phyloP scores from a whole-genome alignment of 495 filamentous ascomycete species.

The Daldinia decipiens region DNA sequence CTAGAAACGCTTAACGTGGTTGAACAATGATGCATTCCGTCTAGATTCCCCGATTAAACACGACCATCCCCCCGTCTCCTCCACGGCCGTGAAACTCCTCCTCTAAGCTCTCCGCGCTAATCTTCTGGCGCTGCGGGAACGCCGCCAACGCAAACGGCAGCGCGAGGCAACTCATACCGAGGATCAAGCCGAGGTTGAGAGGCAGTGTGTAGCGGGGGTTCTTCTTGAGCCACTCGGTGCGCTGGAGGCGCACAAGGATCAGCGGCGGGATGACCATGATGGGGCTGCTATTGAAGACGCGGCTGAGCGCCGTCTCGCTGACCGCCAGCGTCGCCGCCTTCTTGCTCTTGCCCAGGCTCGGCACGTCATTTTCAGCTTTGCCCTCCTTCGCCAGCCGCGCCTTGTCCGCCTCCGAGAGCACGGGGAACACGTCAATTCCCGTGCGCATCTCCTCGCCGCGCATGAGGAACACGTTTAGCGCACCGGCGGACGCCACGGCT shows the following conservation, averaged over 20 bases:
- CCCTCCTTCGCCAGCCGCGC: slow-evolving; percentile 60
- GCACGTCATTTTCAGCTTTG: slow-evolving; percentile 67
- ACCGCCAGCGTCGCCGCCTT: slow-evolving; percentile 90
- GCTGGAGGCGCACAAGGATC: slow-evolving; percentile 82
- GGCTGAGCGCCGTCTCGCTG: slow-evolving; percentile 85
- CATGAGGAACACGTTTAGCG: slow-evolving; percentile 97
- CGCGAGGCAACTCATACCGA: slow-evolving; percentile 82
- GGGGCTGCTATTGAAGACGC: slow-evolving; percentile 91
- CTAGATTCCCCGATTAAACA: slow-evolving; percentile 92
- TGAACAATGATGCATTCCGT: slow-evolving; percentile 4
- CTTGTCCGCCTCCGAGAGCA: slow-evolving; percentile 67
- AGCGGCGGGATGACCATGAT: slow-evolving; percentile 96
- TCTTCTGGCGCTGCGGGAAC: slow-evolving; percentile 89
- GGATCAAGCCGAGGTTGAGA: slow-evolving; percentile 84
- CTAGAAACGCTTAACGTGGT: slow-evolving; percentile 12
- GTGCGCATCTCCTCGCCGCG: slow-evolving; percentile 91
- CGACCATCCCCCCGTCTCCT: slow-evolving; percentile 79
- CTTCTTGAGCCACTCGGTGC: slow-evolving; percentile 74
- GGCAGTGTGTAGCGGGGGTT: slow-evolving; percentile 78
- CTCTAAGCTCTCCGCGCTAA: slow-evolving; percentile 77
- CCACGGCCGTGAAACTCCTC: slow-evolving; percentile 81
- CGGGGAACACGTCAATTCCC: slow-evolving; percentile 94
- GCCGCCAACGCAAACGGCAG: slow-evolving; percentile 87
- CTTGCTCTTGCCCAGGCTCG: slow-evolving; percentile 83
- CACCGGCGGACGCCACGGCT: slow-evolving; percentile 88